A percentile compares a stretch with the other conserved stretches of the same genome.
Evolutionary conservation across 1,139 yeast genomes (phyloP).

Genomic region (Debaryomycetaceae sp.): DNA sequence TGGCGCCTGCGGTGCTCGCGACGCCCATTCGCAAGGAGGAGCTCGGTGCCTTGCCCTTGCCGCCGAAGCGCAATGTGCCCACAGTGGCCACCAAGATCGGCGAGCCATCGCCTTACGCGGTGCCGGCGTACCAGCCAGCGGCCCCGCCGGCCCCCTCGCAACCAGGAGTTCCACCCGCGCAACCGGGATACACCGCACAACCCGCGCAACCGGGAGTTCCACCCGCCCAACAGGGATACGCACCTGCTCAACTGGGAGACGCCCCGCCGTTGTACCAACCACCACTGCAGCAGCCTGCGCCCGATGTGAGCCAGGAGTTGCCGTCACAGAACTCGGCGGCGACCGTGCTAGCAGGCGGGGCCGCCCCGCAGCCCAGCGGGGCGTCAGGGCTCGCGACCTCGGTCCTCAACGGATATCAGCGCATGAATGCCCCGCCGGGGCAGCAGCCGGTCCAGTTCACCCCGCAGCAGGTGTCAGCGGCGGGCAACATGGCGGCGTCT

Average conservation of each 20-base stretch:
- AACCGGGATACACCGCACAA: slow-evolving; percentile 2
- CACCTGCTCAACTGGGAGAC: neutral
- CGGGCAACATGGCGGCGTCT: slow-evolving; percentile 7
- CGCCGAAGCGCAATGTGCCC: slow-evolving; percentile 33
- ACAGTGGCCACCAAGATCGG: slow-evolving; percentile 11
- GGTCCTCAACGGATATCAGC: slow-evolving; percentile 6
- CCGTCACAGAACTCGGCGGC: neutral
- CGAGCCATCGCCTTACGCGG: slow-evolving; percentile 6
- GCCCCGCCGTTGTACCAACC: neutral
- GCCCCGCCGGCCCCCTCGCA: slow-evolving; percentile 4
- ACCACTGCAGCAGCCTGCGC: neutral
- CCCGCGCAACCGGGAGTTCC: slow-evolving; percentile 6
- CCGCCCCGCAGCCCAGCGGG: slow-evolving; percentile 9
- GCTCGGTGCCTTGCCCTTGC: slow-evolving; percentile 30
- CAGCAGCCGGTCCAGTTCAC: slow-evolving; percentile 5
- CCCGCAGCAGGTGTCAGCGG: slow-evolving; percentile 5
- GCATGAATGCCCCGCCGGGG: slow-evolving; percentile 6
- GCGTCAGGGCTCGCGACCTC: slow-evolving; percentile 5
- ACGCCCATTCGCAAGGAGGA: slow-evolving; percentile 18
- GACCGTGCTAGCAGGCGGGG: slow-evolving; percentile 8
- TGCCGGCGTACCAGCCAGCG: slow-evolving; percentile 6
- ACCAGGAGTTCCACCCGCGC: slow-evolving; percentile 5
- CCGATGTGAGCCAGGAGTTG: neutral
- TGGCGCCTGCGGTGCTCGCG: slow-evolving; percentile 8
- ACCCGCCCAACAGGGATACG: slow-evolving; percentile 8